A percentile compares a stretch with the other conserved stretches of the same genome.
Evolutionary conservation across 305 asterid genomes (phyloP).

Genomic region (Fraxinus sp.): DNA sequence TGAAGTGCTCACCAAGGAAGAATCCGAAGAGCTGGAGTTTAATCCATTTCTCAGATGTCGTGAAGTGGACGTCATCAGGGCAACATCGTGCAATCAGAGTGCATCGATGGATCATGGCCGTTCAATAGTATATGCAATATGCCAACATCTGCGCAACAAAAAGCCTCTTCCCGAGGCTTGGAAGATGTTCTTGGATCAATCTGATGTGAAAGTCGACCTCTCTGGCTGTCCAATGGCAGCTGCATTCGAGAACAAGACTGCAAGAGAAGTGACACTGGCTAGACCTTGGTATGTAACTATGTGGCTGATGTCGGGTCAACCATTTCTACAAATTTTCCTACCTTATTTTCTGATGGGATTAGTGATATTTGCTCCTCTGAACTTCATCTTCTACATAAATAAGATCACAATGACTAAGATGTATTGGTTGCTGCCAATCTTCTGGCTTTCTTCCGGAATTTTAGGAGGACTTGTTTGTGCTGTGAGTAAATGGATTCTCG

Average conservation of each 20-base stretch:
- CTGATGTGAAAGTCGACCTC: slow-evolving; percentile 53
- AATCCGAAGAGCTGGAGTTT: slow-evolving; percentile 53
- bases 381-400: slow-evolving; percentile 28
- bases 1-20: slow-evolving; percentile 37
- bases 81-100: slow-evolving; percentile 53
- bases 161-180: slow-evolving; percentile 61
- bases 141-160: slow-evolving; percentile 54
- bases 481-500: slow-evolving; percentile 55
- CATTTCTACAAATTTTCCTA: slow-evolving; percentile 55
- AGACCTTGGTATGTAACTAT: slow-evolving; percentile 59
- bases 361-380: slow-evolving; percentile 38
- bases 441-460: slow-evolving; percentile 52
- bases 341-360: slow-evolving; percentile 54
- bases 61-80: slow-evolving; percentile 56
- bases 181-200: slow-evolving; percentile 50
- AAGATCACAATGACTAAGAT: slow-evolving; percentile 25
- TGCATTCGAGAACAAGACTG: slow-evolving; percentile 16
- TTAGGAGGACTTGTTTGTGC: slow-evolving; percentile 41
- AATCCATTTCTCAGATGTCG: slow-evolving; percentile 50
- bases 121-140: slow-evolving; percentile 53
- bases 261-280: slow-evolving; percentile 42
- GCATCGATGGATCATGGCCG: slow-evolving; percentile 70
- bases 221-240: slow-evolving; percentile 58
- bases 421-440: slow-evolving; percentile 44
- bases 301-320: slow-evolving; percentile 53